These are phyloP conservation scores for Beauveria sp. DNA, from an alignment of 2,329 filamentous ascomycete genomes.

Conservation along the genomic window DNA sequence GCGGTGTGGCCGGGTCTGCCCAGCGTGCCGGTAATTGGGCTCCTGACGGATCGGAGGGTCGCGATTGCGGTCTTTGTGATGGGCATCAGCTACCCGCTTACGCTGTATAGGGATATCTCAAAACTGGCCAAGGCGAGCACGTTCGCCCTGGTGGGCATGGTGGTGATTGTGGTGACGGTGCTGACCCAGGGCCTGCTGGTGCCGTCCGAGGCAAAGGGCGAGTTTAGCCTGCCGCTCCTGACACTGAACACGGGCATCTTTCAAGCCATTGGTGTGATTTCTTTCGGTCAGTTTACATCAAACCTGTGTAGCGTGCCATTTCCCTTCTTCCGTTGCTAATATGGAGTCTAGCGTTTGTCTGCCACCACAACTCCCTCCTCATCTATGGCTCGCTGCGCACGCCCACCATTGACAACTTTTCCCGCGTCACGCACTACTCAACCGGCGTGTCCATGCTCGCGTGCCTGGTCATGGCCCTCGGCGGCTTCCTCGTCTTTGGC, in stretches of 20 bases:
- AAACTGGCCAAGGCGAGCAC: constrained; percentile 97
- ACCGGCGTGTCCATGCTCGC: constrained; percentile 86
- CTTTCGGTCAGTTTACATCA: constrained; percentile 62
- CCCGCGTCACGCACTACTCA: constrained; percentile 87
- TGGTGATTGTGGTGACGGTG: constrained; percentile 80
- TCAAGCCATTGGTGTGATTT: constrained; percentile 95
- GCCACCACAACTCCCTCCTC: constrained; percentile 90
- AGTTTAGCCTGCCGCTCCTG: constrained; percentile 61
- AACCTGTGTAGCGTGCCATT: not conserved
- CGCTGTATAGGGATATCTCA: constrained; percentile 91
- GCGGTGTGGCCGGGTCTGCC: constrained; percentile 73
- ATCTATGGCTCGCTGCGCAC: constrained; percentile 95
- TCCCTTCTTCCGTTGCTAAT: not conserved
- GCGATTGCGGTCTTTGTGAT: constrained; percentile 85
- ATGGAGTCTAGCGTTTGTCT: constrained; percentile 49
- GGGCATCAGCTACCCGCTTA: constrained; percentile 82
- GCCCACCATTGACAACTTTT: constrained; percentile 92
- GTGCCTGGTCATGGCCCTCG: constrained; percentile 79
- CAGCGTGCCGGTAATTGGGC: constrained; percentile 67
- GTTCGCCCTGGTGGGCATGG: constrained; percentile 86
- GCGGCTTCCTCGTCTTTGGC: constrained; percentile 88
- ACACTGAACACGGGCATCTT: constrained; percentile 84
- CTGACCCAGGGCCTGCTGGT: constrained; percentile 74
- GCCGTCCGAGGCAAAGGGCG: constrained; percentile 63
- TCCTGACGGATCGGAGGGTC: constrained; percentile 72